Base-by-base conservation (phyloP, 805 yeast genomes). In the Candida golubevii region DNA sequence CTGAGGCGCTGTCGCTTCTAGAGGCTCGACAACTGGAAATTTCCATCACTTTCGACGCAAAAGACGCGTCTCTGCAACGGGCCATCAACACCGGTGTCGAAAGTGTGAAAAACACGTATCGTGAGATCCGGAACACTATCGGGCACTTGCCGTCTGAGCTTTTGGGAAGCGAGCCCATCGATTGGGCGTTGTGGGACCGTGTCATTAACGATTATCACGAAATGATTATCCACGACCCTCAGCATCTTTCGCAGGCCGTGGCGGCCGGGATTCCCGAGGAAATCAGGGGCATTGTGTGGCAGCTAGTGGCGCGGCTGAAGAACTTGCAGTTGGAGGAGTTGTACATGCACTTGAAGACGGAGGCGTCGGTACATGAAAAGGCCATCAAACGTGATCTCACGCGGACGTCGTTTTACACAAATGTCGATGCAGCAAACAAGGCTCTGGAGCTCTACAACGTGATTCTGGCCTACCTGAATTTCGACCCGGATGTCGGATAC, bases 401-500 rank as follows among this genome's bases (percentile, higher is more conserved):
- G 18, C 77, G 98, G 56, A 93, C 98, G 0, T 80, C 90, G 44
- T 88, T 88, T 64, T 83, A 86, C 48, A 78, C 87, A 12, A 65
- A 69, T 46, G 71, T 73, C 9, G 75, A 75, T 23, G 72, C 74
- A 46, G 73, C 72, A 26, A 79, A 80, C 40, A 82, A 82, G 55
- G 67, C 74, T 10, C 82, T 78, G 30, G 81, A 87, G 39, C 67
- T 93, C 31, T 85, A 72, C 58, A 80, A 82, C 45, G 82, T 93
- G 27, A 77, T 93, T 49, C 86, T 85, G 58, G 90, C 89, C 0
- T 93, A 91, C 66, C 80, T 93, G 18, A 66, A 88, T 38, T 84
- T 79, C 61, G 98, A 93, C 62, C 81, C 85, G 1, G 97, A 90
- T 41, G 97, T 93, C 40, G 99, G 99, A 0, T 93, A 93, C 59